These are phyloP conservation scores for Tetrahymena thermophila DNA, from an alignment of 73 alveolate genomes.

Conservation along the genomic window DNA sequence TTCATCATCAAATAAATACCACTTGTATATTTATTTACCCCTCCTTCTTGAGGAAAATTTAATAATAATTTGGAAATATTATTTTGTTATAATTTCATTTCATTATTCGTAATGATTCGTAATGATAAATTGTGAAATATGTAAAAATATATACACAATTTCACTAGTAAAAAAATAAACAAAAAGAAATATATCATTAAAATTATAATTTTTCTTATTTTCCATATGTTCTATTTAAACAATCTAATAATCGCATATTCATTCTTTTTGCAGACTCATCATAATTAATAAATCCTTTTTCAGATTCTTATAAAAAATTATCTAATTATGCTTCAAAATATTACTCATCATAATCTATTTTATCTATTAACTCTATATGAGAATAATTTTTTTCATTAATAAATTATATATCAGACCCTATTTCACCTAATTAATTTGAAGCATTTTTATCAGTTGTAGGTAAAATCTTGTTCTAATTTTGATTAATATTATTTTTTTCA, in stretches of 20 bases:
- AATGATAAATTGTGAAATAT: too few species aligned
- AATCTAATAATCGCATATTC: neutral
- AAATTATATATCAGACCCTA: neutral
- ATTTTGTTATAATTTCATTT: too few species aligned
- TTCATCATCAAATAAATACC: too few species aligned
- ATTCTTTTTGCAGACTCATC: neutral
- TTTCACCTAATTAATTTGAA: neutral
- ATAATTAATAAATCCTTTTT: neutral
- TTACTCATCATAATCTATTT: neutral
- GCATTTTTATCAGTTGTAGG: neutral
- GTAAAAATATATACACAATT: too few species aligned
- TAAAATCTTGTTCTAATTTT: neutral
- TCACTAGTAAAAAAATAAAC: too few species aligned
- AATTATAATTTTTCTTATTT: too few species aligned
- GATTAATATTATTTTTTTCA: neutral
- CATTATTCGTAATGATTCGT: too few species aligned
- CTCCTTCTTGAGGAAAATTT: too few species aligned
- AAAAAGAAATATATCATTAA: too few species aligned
- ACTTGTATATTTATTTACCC: too few species aligned
- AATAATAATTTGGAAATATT: too few species aligned
- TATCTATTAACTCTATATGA: neutral
- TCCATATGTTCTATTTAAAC: neutral
- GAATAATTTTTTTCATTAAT: neutral
- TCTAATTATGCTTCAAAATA: neutral
- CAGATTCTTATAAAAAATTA: neutral